A percentile compares a stretch with the other conserved stretches of the same genome.
phyloP scores from a whole-genome alignment of 2,329 filamentous ascomycete species.

The Alternaria arbusti region DNA sequence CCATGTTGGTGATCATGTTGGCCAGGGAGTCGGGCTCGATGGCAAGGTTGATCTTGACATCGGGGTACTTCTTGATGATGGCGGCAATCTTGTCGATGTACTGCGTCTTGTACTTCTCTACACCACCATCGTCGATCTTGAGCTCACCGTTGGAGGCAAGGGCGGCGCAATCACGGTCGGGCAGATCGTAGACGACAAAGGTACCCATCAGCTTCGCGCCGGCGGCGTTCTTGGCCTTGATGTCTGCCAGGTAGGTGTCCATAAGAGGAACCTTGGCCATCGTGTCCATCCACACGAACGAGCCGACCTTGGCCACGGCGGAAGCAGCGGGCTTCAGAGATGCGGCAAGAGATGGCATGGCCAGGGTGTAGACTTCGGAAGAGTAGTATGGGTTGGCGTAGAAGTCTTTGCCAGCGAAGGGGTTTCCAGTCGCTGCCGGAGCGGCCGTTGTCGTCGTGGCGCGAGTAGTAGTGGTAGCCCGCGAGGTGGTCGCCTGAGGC shows the following conservation, averaged over 20 bases:
- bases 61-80: slow-evolving; percentile 61
- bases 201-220: slow-evolving; percentile 58
- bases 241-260: slow-evolving; percentile 56
- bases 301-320: slow-evolving; percentile 58
- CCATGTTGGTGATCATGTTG: slow-evolving; percentile 67
- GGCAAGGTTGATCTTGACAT: slow-evolving; percentile 58
- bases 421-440: slow-evolving; percentile 52
- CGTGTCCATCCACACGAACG: slow-evolving; percentile 62
- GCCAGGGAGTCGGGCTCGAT: slow-evolving; percentile 58
- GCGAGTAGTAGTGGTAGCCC: slow-evolving; percentile 17
- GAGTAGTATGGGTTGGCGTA: slow-evolving; percentile 62
- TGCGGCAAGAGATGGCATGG: slow-evolving; percentile 66
- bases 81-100: slow-evolving; percentile 63
- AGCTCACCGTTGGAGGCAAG: slow-evolving; percentile 69
- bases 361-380: slow-evolving; percentile 60
- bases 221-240: slow-evolving; percentile 55
- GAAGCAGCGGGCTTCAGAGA: slow-evolving; percentile 59
- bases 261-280: slow-evolving; percentile 58
- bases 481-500: slow-evolving; percentile 27
- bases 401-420: slow-evolving; percentile 57
- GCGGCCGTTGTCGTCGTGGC: slow-evolving; percentile 14
- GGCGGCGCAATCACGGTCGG: slow-evolving; percentile 69
- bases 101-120: slow-evolving; percentile 56
- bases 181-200: slow-evolving; percentile 69
- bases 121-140: slow-evolving; percentile 59